A percentile compares a stretch with the other conserved stretches of the same genome.
Conservation (phyloP, 108 stramenopile genomes). For the Heterococcus sp. region DNA sequence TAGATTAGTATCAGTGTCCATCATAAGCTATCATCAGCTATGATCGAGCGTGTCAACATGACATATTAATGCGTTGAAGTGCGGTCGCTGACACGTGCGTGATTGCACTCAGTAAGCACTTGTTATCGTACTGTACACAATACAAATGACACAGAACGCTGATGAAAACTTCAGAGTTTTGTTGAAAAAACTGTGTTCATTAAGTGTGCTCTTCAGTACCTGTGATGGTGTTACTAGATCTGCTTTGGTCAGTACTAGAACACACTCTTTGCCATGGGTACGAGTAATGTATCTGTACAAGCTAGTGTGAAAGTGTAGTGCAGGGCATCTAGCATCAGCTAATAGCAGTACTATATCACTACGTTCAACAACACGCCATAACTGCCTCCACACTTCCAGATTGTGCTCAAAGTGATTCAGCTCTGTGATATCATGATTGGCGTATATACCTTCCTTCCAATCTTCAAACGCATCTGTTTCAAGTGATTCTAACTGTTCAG, state of each 20-base stretch:
- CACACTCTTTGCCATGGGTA: background rate
- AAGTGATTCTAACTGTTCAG: background rate
- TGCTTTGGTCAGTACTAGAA: background rate
- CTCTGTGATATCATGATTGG: background rate
- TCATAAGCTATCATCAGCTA: too few relatives aligned
- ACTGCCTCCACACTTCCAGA: conserved; percentile 91
- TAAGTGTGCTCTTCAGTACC: too few relatives aligned
- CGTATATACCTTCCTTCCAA: conserved; percentile 41
- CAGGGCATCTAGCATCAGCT: background rate
- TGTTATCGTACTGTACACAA: background rate
- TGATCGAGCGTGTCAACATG: too few relatives aligned
- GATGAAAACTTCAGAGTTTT: too few relatives aligned
- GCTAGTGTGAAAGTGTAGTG: background rate
- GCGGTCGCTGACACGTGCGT: background rate
- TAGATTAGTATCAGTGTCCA: too few relatives aligned
- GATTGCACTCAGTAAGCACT: background rate
- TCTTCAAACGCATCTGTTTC: background rate
- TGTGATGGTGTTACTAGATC: background rate
- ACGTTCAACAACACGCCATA: conserved; percentile 92
- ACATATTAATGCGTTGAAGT: background rate
- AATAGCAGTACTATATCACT: conserved; percentile 63
- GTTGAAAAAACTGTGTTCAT: too few relatives aligned
- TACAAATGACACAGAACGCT: background rate
- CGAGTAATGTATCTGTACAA: background rate
- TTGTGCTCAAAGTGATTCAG: conserved; percentile 96